Evolutionary conservation across 2,329 filamentous ascomycete genomes (phyloP).

Genomic region (Dissoconium aciculare): DNA sequence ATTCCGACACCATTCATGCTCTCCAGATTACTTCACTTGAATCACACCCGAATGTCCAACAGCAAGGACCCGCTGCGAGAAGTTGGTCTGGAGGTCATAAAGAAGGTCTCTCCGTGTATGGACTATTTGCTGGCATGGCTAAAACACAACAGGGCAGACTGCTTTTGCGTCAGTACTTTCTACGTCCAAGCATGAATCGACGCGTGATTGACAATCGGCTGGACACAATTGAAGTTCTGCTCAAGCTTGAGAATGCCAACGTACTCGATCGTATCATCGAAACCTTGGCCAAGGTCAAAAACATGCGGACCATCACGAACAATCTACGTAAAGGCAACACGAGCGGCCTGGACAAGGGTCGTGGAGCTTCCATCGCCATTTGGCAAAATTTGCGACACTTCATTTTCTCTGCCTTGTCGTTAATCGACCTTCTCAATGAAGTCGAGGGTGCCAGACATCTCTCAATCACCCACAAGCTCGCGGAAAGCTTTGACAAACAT

Average conservation of each 20-base stretch:
- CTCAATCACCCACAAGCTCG: constrained; percentile 41
- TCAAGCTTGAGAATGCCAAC: constrained; percentile 51
- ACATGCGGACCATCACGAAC: constrained; percentile 53
- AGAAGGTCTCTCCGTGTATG: constrained; percentile 71
- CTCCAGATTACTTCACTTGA: constrained; percentile 77
- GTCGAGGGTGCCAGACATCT: constrained; percentile 40
- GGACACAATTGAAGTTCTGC: constrained; percentile 49
- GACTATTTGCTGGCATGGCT: constrained; percentile 60
- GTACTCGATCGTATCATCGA: constrained; percentile 41
- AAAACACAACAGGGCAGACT: constrained; percentile 65
- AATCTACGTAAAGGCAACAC: constrained; percentile 68
- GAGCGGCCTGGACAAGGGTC: constrained; percentile 37
- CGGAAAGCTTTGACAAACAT: constrained; percentile 43
- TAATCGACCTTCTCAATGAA: constrained; percentile 49
- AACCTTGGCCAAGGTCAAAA: constrained; percentile 55
- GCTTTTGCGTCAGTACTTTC: constrained; percentile 62
- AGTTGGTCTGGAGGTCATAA: constrained; percentile 46
- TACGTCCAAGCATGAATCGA: constrained; percentile 60
- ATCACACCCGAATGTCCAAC: constrained; percentile 66
- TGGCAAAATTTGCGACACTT: constrained; percentile 67
- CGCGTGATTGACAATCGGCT: constrained; percentile 57
- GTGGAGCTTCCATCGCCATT: constrained; percentile 40
- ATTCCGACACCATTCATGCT: constrained; percentile 61
- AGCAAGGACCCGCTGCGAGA: constrained; percentile 49
- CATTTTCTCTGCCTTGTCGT: constrained; percentile 51